Conservation (phyloP, 768 basidiomycete genomes). For the Tricholoma saponaceum region DNA sequence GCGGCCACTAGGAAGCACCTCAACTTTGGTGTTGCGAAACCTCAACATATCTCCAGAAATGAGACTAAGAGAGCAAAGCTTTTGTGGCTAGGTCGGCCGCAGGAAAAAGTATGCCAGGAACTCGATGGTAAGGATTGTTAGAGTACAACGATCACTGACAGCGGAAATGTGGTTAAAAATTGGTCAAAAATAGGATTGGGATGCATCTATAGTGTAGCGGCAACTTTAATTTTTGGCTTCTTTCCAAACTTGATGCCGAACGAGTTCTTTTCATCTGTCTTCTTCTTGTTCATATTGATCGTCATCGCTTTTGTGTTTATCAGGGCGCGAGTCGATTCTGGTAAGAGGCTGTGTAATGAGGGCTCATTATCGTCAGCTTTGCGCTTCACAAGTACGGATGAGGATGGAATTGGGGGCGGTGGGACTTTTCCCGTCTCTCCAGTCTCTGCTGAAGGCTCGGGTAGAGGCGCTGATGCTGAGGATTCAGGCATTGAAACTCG, state of each 20-base stretch:
- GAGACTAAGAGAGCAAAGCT: too few species aligned
- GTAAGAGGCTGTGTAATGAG: conserved; percentile 60
- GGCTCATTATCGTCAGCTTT: conserved; percentile 82
- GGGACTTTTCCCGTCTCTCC: conserved; percentile 7
- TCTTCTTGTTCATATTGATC: conserved; percentile 50
- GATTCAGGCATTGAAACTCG: conserved; percentile 50
- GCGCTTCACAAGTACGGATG: conserved; percentile 72
- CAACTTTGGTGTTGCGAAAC: too few species aligned
- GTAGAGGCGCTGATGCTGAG: conserved; percentile 18
- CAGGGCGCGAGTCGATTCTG: conserved; percentile 59
- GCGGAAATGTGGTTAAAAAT: too few species aligned
- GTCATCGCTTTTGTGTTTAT: conserved; percentile 45
- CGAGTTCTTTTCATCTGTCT: conserved; percentile 53
- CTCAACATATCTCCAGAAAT: too few species aligned
- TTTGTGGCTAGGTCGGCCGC: too few species aligned
- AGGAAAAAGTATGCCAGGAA: too few species aligned
- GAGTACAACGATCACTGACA: too few species aligned
- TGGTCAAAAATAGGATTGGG: too few species aligned
- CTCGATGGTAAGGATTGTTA: too few species aligned
- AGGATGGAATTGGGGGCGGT: conserved; percentile 9
- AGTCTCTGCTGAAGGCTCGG: conserved; percentile 12
- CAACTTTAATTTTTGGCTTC: conserved; percentile 29
- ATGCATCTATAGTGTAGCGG: background rate
- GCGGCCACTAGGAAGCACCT: too few species aligned
- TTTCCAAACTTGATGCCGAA: conserved; percentile 77